Evolutionary conservation across 2,329 filamentous ascomycete genomes (phyloP).

Genomic region (Aspergillus hortae): DNA sequence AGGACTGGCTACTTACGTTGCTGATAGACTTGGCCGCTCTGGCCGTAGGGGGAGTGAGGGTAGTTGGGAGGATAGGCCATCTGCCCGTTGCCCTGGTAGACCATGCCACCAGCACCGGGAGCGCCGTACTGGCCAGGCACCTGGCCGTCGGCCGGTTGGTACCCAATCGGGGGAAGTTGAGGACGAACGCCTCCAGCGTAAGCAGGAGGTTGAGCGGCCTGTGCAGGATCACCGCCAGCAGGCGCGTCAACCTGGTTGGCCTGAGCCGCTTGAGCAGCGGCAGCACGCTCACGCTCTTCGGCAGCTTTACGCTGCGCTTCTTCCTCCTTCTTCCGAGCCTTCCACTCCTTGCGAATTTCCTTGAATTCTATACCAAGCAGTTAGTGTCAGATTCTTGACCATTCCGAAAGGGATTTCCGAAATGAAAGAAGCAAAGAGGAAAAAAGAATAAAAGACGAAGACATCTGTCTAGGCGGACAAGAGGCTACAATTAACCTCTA

Average conservation of each 20-base stretch:
- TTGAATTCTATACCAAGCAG: constrained; percentile 73
- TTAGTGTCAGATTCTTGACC: not conserved
- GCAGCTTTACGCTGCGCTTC: constrained; percentile 84
- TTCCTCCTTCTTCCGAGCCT: constrained; percentile 98
- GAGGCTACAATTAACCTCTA: constrained; percentile 41
- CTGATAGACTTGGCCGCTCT: constrained; percentile 49
- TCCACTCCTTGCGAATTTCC: constrained; percentile 98
- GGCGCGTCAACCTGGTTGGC: constrained; percentile 45
- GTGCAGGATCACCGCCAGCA: constrained; percentile 46
- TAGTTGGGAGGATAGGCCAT: constrained; percentile 47
- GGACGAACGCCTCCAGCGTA: constrained; percentile 54
- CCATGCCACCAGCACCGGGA: constrained; percentile 46
- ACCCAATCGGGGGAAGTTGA: constrained; percentile 73
- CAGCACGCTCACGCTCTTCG: constrained; percentile 74
- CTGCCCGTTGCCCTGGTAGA: constrained; percentile 48
- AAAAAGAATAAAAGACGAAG: constrained; percentile 6
- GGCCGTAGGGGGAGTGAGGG: constrained; percentile 49
- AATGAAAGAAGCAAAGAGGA: constrained; percentile 9
- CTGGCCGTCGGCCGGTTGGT: constrained; percentile 57
- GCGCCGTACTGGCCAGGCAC: constrained; percentile 62
- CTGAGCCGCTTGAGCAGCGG: constrained; percentile 52
- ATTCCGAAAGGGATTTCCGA: not conserved
- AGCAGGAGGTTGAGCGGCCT: constrained; percentile 39
- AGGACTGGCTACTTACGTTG: constrained; percentile 44
- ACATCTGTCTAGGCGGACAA: not conserved